Evolutionary conservation across 352 stramenopile genomes (phyloP).

Genomic region (Albugo laibachii): DNA sequence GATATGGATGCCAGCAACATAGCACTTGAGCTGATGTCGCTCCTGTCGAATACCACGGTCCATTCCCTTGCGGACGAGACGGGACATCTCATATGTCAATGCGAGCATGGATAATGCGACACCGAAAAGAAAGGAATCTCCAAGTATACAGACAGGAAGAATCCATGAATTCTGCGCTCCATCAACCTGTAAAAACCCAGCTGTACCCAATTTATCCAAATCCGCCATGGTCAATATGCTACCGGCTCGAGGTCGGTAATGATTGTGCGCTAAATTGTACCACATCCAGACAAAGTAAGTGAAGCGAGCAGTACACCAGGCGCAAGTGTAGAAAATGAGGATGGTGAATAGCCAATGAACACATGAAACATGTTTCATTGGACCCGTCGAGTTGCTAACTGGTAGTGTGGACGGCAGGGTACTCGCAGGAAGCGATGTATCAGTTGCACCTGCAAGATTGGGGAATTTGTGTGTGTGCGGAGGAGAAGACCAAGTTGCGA

Average conservation of each 20-base stretch:
- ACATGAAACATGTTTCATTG: too few species aligned
- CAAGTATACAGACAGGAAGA: constrained; percentile 19
- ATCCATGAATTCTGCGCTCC: constrained; percentile 19
- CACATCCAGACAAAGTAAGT: too few species aligned
- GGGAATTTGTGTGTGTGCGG: too few species aligned
- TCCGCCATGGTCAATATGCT: constrained; percentile 16
- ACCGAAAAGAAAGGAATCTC: constrained; percentile 19
- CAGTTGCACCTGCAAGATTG: too few species aligned
- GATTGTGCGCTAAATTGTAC: too few species aligned
- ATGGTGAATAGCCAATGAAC: too few species aligned
- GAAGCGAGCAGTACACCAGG: too few species aligned
- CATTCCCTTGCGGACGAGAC: constrained; percentile 18
- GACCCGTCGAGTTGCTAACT: too few species aligned
- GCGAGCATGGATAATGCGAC: constrained; percentile 29
- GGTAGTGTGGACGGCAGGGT: too few species aligned
- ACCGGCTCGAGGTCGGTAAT: neutral
- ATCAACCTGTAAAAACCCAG: neutral
- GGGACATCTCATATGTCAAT: constrained; percentile 22
- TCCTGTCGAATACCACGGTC: constrained; percentile 15
- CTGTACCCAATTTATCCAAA: constrained; percentile 17
- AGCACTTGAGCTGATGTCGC: constrained; percentile 8
- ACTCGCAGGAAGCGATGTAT: too few species aligned
- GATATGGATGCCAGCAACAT: constrained; percentile 18
- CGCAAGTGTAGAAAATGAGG: too few species aligned
- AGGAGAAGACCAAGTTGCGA: too few species aligned